phyloP scores from a whole-genome alignment of 2,329 filamentous ascomycete species.

The Pyrenochaeta sp. region DNA sequence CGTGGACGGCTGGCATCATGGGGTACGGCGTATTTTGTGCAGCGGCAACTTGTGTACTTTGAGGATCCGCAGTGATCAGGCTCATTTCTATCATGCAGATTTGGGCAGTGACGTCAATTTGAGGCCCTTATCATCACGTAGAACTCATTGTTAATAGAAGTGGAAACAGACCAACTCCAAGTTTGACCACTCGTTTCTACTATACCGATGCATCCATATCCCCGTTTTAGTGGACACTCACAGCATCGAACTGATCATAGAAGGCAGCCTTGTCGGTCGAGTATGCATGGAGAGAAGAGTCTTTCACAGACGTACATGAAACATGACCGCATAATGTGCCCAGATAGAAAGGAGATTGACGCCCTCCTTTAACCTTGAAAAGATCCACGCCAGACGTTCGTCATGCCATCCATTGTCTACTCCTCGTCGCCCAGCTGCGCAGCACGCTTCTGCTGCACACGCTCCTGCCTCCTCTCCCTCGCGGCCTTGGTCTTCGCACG shows the following conservation, averaged over 20 bases:
- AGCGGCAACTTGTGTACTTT: not conserved
- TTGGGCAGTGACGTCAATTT: not conserved
- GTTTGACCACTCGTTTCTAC: constrained; percentile 45
- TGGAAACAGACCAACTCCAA: constrained; percentile 36
- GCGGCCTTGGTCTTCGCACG: constrained; percentile 99
- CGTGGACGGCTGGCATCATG: constrained; percentile 2
- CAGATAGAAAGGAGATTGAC: constrained; percentile 51
- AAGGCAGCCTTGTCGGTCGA: constrained; percentile 46
- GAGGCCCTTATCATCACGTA: not conserved
- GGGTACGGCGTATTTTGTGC: not conserved
- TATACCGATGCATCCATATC: constrained; percentile 46
- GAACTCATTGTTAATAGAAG: constrained; percentile 8
- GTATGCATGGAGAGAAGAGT: constrained; percentile 49
- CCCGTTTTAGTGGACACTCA: constrained; percentile 47
- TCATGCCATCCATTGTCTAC: constrained; percentile 48
- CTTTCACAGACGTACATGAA: constrained; percentile 55
- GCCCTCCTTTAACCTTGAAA: constrained; percentile 52
- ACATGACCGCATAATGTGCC: constrained; percentile 56
- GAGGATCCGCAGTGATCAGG: not conserved
- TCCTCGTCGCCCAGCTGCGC: constrained; percentile 74
- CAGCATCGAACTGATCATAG: constrained; percentile 44
- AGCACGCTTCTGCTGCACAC: constrained; percentile 88
- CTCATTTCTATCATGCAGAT: not conserved
- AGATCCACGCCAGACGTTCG: constrained; percentile 53
- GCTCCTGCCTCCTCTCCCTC: constrained; percentile 96